phyloP scores from a whole-genome alignment of 352 stramenopile species.

The Pythium rishiriense region DNA sequence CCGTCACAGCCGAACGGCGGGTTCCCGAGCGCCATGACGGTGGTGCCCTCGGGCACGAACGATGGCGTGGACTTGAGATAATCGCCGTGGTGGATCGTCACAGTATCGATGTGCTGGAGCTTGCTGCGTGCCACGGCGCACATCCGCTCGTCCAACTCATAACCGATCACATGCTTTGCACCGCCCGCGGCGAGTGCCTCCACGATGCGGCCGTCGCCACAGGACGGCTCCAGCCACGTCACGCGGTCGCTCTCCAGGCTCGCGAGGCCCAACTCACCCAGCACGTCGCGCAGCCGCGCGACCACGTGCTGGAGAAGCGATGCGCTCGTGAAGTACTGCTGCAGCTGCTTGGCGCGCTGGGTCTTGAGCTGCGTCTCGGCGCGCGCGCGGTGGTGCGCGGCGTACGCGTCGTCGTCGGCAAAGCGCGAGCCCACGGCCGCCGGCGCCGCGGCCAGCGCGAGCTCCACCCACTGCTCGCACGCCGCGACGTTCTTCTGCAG shows the following conservation, averaged over 20 bases:
- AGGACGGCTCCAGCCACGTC: constrained; percentile 74
- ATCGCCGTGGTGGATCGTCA: constrained; percentile 40
- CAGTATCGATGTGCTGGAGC: constrained; percentile 1
- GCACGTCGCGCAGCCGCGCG: constrained; percentile 23
- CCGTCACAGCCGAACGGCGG: constrained; percentile 54
- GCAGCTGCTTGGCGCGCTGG: constrained; percentile 52
- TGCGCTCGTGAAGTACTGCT: constrained; percentile 73
- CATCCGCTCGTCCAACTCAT: constrained; percentile 54
- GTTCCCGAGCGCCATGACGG: constrained; percentile 63
- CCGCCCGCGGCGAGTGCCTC: constrained; percentile 39
- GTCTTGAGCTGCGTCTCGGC: constrained; percentile 20
- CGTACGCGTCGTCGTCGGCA: constrained; percentile 53
- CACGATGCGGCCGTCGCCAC: constrained; percentile 63
- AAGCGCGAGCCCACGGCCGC: constrained; percentile 37
- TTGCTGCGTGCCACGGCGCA: constrained; percentile 26
- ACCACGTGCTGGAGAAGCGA: constrained; percentile 48
- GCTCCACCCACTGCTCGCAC: constrained; percentile 62
- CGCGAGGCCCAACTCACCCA: constrained; percentile 4
- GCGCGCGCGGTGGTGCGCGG: constrained; percentile 25
- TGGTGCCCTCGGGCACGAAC: neutral
- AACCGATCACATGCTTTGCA: constrained; percentile 47
- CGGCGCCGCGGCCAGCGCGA: constrained; percentile 34
- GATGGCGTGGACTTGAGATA: constrained; percentile 48
- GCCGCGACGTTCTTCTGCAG: constrained; percentile 58
- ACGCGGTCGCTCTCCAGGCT: constrained; percentile 22